Evolutionary conservation across 78 protist genomes (phyloP), one percentile per base, ranked within the genome.

Genomic region (Dictyostelium brefeldianum): DNA sequence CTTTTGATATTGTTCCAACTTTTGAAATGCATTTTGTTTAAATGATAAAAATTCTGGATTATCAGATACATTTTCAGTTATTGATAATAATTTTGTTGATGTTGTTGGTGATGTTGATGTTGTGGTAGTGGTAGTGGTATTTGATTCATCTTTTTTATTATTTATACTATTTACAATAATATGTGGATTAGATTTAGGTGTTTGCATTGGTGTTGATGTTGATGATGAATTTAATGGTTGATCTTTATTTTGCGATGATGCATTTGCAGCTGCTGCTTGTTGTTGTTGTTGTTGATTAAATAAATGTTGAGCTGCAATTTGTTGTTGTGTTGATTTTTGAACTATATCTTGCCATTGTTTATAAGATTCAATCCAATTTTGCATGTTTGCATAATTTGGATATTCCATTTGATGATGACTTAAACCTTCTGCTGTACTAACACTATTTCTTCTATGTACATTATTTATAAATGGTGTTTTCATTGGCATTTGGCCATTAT

Each of bases 11-110:
- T 77, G 78, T 22, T 87, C 93, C 5, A 87, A n/a, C 54, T 87
- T 87, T 56, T 87, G 80, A 12, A 87, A 77, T 15, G 93, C 93
- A 65, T 87, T 87, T 64, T 87, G 85, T 77, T 87, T 87, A 50
- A 71, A 87, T 20, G 31, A 43, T 47, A 64, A 11, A 36, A 87
- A 87, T 2, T 87, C 83, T 18, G 54, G 51, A 57, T 87, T 77
- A 27, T 84, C 81, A 22, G 64, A 46, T 12, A 36, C 25, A 15
- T 14, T 27, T 78, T 25, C 27, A 17, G 46, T 1, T 18, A 6
- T 25, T 54, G 20, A 41, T 5, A 43, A 3, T 14, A 17, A 29
- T 78, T 43, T 36, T 17, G 57, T 54, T 78, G 47, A 18, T 51
- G 36, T 54, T 41, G 65, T 46, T 47, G 65, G 46, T 3, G 31